phyloP scores from a whole-genome alignment of 305 asterid species.

The Euphrasia arctica region DNA sequence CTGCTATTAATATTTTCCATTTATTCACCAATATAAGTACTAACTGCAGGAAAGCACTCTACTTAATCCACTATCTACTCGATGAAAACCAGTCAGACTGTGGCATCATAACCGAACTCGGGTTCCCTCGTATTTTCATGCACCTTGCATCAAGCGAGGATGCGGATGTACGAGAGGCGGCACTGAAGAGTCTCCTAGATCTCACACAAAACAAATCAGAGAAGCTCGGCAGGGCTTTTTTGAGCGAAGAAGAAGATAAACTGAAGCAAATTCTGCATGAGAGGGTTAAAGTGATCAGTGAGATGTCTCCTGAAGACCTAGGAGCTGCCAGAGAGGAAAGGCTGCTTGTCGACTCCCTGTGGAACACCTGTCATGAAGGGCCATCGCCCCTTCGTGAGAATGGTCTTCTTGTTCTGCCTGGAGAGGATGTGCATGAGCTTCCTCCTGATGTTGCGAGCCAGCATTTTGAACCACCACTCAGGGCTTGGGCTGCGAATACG shows the following conservation, averaged over 20 bases:
- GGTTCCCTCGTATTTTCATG: slow-evolving; percentile 61
- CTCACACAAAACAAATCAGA: slow-evolving; percentile 44
- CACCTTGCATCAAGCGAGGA: slow-evolving; percentile 78
- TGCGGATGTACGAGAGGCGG: slow-evolving; percentile 73
- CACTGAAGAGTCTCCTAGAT: slow-evolving; percentile 68
- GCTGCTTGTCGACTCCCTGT: slow-evolving; percentile 73
- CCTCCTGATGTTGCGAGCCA: slow-evolving; percentile 82
- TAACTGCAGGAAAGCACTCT: slow-evolving; percentile 76
- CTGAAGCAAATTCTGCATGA: slow-evolving; percentile 64
- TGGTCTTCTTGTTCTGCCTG: slow-evolving; percentile 69
- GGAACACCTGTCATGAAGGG: slow-evolving; percentile 56
- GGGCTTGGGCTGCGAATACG: slow-evolving; percentile 75
- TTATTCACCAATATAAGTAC: background rate
- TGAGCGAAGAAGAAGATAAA: slow-evolving; percentile 39
- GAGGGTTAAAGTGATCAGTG: slow-evolving; percentile 54
- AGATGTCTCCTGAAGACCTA: slow-evolving; percentile 74
- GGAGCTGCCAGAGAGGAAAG: slow-evolving; percentile 79
- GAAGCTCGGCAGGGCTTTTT: slow-evolving; percentile 13
- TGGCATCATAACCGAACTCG: slow-evolving; percentile 49
- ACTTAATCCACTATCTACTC: slow-evolving; percentile 63
- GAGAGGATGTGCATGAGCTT: slow-evolving; percentile 63
- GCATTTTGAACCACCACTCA: slow-evolving; percentile 69
- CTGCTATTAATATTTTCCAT: background rate
- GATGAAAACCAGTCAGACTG: slow-evolving; percentile 57
- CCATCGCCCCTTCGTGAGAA: slow-evolving; percentile 72